Conservation (phyloP, 2,329 filamentous ascomycete species). For the Pseudovirgaria hyperparasitica region DNA sequence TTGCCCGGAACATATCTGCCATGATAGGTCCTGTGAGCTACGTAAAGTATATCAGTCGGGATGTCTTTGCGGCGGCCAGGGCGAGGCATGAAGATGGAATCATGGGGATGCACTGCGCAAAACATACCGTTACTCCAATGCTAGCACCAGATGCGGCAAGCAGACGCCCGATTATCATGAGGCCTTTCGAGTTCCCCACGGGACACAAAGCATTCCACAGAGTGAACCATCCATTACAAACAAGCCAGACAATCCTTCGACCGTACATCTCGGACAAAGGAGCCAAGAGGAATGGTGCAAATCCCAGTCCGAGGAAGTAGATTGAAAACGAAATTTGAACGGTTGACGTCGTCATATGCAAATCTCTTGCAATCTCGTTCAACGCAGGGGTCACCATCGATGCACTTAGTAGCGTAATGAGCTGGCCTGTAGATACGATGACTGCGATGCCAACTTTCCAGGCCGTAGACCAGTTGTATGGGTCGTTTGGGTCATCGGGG, state of each 20-base stretch:
- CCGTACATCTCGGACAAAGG: slow-evolving; percentile 23
- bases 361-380: slow-evolving; percentile 6
- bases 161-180: slow-evolving; percentile 9
- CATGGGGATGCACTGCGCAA: not conserved
- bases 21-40: slow-evolving; percentile 10
- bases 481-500: too few species aligned
- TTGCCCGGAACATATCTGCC: slow-evolving; percentile 17
- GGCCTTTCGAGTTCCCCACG: slow-evolving; percentile 3
- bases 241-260: slow-evolving; percentile 15
- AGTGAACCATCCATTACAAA: slow-evolving; percentile 9
- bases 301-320: slow-evolving; percentile 8
- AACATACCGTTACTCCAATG: slow-evolving; percentile 10
- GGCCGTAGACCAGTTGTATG: too few species aligned
- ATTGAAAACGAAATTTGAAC: slow-evolving; percentile 7
- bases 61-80: too few species aligned
- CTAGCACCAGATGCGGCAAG: slow-evolving; percentile 11
- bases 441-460: too few species aligned
- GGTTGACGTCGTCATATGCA: slow-evolving; percentile 6
- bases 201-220: slow-evolving; percentile 11
- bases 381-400: slow-evolving; percentile 9
- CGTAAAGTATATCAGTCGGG: too few species aligned
- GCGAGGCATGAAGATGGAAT: too few species aligned
- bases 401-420: slow-evolving; percentile 9
- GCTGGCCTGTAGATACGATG: slow-evolving; percentile 7
- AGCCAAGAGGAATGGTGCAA: slow-evolving; percentile 19